Base-by-base conservation (phyloP, 2,329 filamentous ascomycete genomes). In the Rhynchosporium graminicola region DNA sequence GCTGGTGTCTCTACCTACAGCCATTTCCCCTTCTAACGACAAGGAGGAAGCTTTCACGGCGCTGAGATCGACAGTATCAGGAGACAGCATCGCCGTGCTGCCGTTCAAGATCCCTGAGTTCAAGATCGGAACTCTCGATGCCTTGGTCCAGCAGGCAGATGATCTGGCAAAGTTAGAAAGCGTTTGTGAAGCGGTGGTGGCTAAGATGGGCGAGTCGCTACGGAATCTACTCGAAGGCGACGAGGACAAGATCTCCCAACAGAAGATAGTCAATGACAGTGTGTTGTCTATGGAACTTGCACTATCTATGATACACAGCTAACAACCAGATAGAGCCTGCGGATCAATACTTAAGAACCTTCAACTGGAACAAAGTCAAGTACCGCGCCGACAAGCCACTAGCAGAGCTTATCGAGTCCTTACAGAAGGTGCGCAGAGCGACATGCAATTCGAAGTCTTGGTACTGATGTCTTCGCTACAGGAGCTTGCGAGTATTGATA, bases 361-460 rank as follows among this genome's bases (percentile, higher is more conserved):
- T 98, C 77, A 84, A 86, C 68, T 99, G 95, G 95, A 98, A 98
- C 80, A 97, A 95, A 78, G 91, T 96, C 78, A 95, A 97, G 76
- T 99, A 98, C 77, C 88, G 95, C 72, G 89, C 91, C 66, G 95
- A 99, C 77, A 96, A 94, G 76, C 86, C 94, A 57, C 84, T 99
- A 65, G 84, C 87, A 61, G 94, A 98, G 74, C 82, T 98, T 63
- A 89, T 97, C 70, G 90, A 92, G 75, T 88, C 87, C 46, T 80
- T 99, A 63, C 92, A 96, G 74, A 97, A 96, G 86, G 91, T 91
- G 71, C 13, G 70, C 54, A 31, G 2, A 13, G 3, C 31, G 20
- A 12, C 10, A 33, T 45, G 2, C 6, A 42, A 56, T 38, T 33
- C 15, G 2, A 4, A 40, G 29, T 26, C 40, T 48, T 52, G 33